phyloP scores from a whole-genome alignment of 2,329 filamentous ascomycete species.

The Aspergillus fijiensis region DNA sequence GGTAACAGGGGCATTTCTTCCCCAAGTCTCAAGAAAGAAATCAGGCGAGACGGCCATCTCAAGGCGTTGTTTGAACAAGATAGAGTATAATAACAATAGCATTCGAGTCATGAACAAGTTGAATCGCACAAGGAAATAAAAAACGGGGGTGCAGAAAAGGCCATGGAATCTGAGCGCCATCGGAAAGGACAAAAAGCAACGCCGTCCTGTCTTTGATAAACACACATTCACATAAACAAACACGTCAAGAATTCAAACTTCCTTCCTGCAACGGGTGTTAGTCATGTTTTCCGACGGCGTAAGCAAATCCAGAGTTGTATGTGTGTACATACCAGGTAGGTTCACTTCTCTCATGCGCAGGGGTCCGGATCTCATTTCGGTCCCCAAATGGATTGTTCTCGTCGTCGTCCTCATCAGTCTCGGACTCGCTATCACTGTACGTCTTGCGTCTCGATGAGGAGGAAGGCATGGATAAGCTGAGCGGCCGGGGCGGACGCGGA shows the following conservation, averaged over 20 bases:
- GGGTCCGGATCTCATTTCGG: conserved; percentile 60
- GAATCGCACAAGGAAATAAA: not conserved
- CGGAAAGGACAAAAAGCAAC: not conserved
- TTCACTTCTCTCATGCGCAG: conserved; percentile 31
- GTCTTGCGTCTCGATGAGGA: conserved; percentile 26
- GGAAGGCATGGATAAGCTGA: conserved; percentile 49
- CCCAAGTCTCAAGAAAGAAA: not conserved
- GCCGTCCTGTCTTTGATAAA: not conserved
- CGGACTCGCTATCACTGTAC: conserved; percentile 57
- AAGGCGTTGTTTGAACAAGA: not conserved
- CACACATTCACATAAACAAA: no score
- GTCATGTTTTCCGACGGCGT: not conserved
- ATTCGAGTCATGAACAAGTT: not conserved
- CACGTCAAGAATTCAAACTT: conserved; percentile 21
- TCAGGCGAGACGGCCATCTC: not conserved
- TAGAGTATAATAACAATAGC: not conserved
- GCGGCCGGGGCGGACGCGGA: conserved; percentile 58
- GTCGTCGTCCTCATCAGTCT: conserved; percentile 62
- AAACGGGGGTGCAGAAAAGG: not conserved
- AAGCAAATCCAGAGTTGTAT: not conserved
- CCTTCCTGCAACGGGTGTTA: conserved; percentile 27
- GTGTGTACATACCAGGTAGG: conserved; percentile 35
- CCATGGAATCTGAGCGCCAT: not conserved
- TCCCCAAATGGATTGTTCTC: conserved; percentile 89
- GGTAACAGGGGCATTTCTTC: not conserved